Evolutionary conservation across 257 asterid genomes (phyloP).

Genomic region (Nicotiana tomentosiformis): DNA sequence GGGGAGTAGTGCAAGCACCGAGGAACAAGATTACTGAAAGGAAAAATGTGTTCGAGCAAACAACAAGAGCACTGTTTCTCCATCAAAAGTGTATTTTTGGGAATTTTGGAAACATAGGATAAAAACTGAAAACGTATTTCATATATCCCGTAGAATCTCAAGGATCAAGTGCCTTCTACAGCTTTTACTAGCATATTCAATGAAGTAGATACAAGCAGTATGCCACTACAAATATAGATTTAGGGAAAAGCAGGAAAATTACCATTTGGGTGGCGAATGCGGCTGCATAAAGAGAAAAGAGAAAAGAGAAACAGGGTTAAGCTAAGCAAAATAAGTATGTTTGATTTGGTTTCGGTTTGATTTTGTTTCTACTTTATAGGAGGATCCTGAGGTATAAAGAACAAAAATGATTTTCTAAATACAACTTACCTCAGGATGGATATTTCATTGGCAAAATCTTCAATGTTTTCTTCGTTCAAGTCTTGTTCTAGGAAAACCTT

Average conservation of each 20-base stretch:
- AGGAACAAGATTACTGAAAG: slow-evolving; percentile 79
- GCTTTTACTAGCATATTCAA: background rate
- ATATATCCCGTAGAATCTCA: background rate
- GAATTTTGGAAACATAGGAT: background rate
- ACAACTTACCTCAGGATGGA: slow-evolving; percentile 67
- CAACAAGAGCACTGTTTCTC: background rate
- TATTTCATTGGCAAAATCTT: slow-evolving; percentile 90
- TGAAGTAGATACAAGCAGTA: background rate
- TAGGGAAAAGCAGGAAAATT: slow-evolving; percentile 26
- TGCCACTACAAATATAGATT: background rate
- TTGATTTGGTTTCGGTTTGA: background rate
- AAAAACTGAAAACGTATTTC: background rate
- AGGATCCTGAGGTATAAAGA: background rate
- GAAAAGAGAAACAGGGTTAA: slow-evolving; percentile 24
- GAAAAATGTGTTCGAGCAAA: slow-evolving; percentile 6
- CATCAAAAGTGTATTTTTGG: background rate
- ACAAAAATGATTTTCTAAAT: background rate
- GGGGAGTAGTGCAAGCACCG: slow-evolving; percentile 91
- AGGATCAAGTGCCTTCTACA: background rate
- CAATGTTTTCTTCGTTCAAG: slow-evolving; percentile 66
- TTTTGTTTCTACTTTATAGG: background rate
- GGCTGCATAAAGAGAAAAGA: slow-evolving; percentile 50
- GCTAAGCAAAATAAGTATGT: slow-evolving; percentile 17
- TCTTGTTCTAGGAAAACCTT: slow-evolving; percentile 84
- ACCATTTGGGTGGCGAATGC: slow-evolving; percentile 97